Percentiles rank a stretch among this genome's conserved stretches.
Conservation (phyloP, 257 asterid genomes). For the Penstemon eatonii region DNA sequence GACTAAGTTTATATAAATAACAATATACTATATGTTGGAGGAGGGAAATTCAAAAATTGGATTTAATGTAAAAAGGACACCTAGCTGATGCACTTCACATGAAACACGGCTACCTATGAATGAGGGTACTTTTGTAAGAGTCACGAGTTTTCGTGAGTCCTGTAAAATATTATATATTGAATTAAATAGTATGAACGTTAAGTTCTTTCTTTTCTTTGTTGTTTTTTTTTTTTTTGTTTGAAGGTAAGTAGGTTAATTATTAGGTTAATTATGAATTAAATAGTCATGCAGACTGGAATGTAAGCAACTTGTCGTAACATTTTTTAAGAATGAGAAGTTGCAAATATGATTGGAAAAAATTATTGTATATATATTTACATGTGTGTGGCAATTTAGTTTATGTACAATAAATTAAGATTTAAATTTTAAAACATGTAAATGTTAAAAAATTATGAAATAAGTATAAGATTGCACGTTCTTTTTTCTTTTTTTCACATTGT, state of each 20-base stretch:
- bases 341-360: too few relatives aligned
- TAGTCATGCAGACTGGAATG: too few relatives aligned
- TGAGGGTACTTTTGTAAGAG: slow-evolving; percentile 35
- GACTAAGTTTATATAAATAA: slow-evolving; percentile 27
- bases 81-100: slow-evolving; percentile 67
- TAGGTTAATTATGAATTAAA: too few relatives aligned
- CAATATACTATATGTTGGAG: not conserved
- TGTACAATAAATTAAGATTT: too few relatives aligned
- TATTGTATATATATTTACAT: too few relatives aligned
- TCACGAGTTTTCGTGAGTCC: slow-evolving; percentile 59
- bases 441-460: too few relatives aligned
- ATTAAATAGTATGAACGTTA: not conserved
- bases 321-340: too few relatives aligned
- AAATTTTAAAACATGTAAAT: too few relatives aligned
- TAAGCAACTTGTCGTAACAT: too few relatives aligned
- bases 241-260: not conserved
- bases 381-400: too few relatives aligned
- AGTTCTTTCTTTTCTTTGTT: not conserved
- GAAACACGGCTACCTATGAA: slow-evolving; percentile 49
- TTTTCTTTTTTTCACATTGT: too few relatives aligned
- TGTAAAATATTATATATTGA: slow-evolving; percentile 10
- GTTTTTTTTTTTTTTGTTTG: not conserved
- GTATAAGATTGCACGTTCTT: too few relatives aligned
- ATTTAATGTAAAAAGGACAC: slow-evolving; percentile 51
- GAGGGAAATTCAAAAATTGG: not conserved